Conservation (phyloP, 2,329 filamentous ascomycete species). For the Penicillium thymicola region DNA sequence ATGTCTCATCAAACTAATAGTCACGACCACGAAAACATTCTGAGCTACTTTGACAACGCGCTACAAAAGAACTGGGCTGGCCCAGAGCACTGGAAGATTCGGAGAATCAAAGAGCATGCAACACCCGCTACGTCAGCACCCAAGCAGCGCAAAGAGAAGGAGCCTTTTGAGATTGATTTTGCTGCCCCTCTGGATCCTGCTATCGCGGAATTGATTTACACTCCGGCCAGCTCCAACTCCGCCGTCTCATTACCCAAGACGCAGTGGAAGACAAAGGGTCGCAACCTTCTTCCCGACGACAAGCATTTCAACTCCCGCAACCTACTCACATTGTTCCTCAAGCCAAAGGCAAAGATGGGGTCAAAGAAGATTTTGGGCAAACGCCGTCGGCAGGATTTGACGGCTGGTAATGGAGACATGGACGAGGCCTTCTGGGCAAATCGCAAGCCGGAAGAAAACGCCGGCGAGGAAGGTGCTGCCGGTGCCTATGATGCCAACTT, state of each 20-base stretch:
- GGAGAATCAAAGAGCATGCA: slow-evolving; percentile 79
- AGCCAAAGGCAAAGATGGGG: slow-evolving; percentile 83
- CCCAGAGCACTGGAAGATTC: slow-evolving; percentile 97
- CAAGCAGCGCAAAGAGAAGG: slow-evolving; percentile 84
- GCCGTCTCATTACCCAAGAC: slow-evolving; percentile 85
- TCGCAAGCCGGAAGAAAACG: slow-evolving; percentile 53
- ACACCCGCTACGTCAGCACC: slow-evolving; percentile 49
- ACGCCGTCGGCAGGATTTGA: slow-evolving; percentile 48
- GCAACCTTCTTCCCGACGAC: slow-evolving; percentile 92
- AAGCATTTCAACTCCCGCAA: slow-evolving; percentile 97
- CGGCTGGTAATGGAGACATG: slow-evolving; percentile 70
- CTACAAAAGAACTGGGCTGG: slow-evolving; percentile 96
- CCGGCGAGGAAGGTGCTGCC: slow-evolving; percentile 56
- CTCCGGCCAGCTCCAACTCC: slow-evolving; percentile 73
- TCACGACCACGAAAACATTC: slow-evolving; percentile 79
- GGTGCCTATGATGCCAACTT: slow-evolving; percentile 96
- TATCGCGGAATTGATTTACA: slow-evolving; percentile 74
- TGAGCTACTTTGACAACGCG: slow-evolving; percentile 97
- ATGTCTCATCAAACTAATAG: slow-evolving; percentile 69
- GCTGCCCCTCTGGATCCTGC: slow-evolving; percentile 66
- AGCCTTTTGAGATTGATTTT: slow-evolving; percentile 94
- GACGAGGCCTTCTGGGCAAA: slow-evolving; percentile 95
- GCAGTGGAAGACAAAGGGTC: slow-evolving; percentile 90
- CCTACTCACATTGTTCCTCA: slow-evolving; percentile 84
- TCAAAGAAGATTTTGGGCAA: slow-evolving; percentile 58